Evolutionary conservation across 2,329 filamentous ascomycete species (phyloP).

Genomic region (Didymella arachidicola): DNA sequence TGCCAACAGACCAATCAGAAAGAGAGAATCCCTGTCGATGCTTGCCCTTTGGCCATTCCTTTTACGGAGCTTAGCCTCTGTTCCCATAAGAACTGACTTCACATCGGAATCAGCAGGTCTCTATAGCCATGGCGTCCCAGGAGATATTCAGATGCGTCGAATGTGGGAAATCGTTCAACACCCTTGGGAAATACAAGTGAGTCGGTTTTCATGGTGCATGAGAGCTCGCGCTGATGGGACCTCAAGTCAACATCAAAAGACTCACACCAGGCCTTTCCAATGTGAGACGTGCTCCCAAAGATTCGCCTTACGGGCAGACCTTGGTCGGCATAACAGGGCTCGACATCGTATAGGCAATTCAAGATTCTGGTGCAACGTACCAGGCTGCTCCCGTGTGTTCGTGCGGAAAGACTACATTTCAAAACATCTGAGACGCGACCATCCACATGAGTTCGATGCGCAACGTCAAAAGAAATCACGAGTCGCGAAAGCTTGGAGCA

Average conservation of each 20-base stretch:
- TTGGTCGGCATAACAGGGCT: slow-evolving; percentile 12
- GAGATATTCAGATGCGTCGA: not conserved
- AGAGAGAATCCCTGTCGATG: not conserved
- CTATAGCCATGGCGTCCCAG: not conserved
- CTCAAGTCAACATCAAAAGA: slow-evolving; percentile 19
- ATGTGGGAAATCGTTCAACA: not conserved
- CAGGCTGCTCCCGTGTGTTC: not conserved
- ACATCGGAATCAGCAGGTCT: not conserved
- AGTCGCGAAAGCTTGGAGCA: not conserved
- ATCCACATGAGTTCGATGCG: not conserved
- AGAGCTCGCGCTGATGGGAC: not conserved
- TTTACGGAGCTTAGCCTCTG: not conserved
- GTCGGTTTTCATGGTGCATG: too few species aligned
- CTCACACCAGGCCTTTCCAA: slow-evolving; percentile 11
- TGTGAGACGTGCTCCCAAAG: slow-evolving; percentile 11
- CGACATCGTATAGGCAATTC: slow-evolving; percentile 17
- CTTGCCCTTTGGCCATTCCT: not conserved
- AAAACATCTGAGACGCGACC: slow-evolving; percentile 2
- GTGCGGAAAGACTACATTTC: slow-evolving; percentile 22
- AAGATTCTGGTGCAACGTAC: slow-evolving; percentile 1
- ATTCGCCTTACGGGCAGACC: slow-evolving; percentile 17
- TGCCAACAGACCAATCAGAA: too few species aligned
- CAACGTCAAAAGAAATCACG: not conserved
- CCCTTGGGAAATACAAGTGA: slow-evolving; percentile 11
- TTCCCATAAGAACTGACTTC: not conserved